phyloP scores from a whole-genome alignment of 2,329 filamentous ascomycete genomes.

The Drechslera avenae region DNA sequence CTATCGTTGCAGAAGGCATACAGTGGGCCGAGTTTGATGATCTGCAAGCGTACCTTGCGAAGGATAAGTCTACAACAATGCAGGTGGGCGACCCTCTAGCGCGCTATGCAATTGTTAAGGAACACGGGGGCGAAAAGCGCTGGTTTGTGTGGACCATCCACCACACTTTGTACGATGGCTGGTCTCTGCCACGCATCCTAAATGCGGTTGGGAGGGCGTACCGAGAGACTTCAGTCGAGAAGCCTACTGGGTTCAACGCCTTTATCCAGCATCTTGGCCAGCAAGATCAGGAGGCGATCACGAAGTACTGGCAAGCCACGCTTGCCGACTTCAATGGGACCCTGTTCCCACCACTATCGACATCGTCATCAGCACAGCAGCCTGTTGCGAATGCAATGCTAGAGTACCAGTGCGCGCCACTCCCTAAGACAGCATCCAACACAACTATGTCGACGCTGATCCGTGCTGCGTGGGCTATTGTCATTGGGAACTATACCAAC shows the following conservation, averaged over 20 bases:
- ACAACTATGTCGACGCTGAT: too few species aligned
- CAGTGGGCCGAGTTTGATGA: slow-evolving; percentile 4
- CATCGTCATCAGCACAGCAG: too few species aligned
- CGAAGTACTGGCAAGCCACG: background rate
- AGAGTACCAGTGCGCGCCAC: too few species aligned
- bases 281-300: background rate
- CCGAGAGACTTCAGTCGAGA: too few species aligned
- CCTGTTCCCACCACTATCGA: slow-evolving; percentile 13
- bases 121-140: slow-evolving; percentile 3
- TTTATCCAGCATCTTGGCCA: slow-evolving; percentile 26
- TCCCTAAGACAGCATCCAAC: too few species aligned
- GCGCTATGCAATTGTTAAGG: slow-evolving; percentile 15
- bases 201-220: too few species aligned
- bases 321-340: background rate
- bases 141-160: background rate
- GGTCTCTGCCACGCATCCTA: too few species aligned
- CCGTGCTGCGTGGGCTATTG: too few species aligned
- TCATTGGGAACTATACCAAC: background rate
- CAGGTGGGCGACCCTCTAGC: slow-evolving; percentile 15
- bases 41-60: slow-evolving; percentile 8
- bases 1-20: slow-evolving; percentile 15
- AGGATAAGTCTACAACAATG: slow-evolving; percentile 3
- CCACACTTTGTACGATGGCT: too few species aligned
- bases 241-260: slow-evolving; percentile 5
- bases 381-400: too few species aligned